Conservation (phyloP, 169 alveolate species). For the Plasmodium gallinaceum region DNA sequence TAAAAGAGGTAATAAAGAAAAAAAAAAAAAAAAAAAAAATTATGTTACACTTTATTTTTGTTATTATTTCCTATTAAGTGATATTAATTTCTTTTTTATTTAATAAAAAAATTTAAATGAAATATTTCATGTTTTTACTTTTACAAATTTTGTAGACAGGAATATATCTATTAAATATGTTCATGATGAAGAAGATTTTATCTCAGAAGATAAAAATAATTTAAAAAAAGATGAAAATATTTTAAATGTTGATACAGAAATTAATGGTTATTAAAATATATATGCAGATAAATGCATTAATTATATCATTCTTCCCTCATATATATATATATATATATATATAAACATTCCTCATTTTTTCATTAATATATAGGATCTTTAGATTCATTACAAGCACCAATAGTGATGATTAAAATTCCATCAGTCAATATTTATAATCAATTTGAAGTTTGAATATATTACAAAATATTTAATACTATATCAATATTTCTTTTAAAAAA, state of each 20-base stretch:
- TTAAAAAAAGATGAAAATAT: neutral
- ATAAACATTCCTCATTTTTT: neutral
- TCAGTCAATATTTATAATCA: conserved; percentile 24
- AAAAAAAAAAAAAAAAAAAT: neutral
- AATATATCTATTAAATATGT: conserved; percentile 36
- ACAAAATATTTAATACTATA: neutral
- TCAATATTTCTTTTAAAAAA: neutral
- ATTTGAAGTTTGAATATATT: conserved; percentile 25
- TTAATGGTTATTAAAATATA: conserved; percentile 19
- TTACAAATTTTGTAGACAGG: conserved; percentile 19
- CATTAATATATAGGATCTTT: conserved; percentile 14
- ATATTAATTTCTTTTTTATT: too few relatives aligned
- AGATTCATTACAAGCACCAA: conserved; percentile 32
- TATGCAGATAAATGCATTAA: neutral
- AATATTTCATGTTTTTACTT: too few relatives aligned
- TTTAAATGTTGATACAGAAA: conserved; percentile 44
- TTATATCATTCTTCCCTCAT: too few relatives aligned
- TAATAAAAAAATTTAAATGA: too few relatives aligned
- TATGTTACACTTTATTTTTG: neutral
- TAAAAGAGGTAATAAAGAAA: conserved; percentile 19
- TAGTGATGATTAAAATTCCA: conserved; percentile 55
- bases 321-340: too few relatives aligned
- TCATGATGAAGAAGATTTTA: conserved; percentile 2
- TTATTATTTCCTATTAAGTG: neutral
- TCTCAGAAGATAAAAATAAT: neutral